Conservation (phyloP, 2,329 filamentous ascomycete genomes). For the Verticillium tricorpus region DNA sequence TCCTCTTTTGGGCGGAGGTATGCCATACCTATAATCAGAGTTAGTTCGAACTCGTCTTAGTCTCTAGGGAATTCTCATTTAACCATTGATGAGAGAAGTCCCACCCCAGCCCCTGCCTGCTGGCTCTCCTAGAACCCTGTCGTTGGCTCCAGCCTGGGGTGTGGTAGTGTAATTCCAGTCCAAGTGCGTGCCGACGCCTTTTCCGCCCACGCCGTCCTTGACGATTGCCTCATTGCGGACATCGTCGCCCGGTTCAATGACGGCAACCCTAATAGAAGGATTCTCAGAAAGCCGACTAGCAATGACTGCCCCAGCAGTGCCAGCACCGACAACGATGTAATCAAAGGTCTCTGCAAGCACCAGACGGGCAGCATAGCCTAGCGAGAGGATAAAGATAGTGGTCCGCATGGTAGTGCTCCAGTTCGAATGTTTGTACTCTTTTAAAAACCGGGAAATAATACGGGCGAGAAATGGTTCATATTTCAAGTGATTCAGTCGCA, state of each 20-base stretch:
- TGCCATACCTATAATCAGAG: not conserved
- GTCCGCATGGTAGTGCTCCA: no score
- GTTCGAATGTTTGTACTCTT: no score
- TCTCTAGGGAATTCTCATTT: not conserved
- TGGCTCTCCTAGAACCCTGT: slow-evolving; percentile 25
- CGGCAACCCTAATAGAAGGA: slow-evolving; percentile 22
- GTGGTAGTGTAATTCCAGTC: slow-evolving; percentile 29
- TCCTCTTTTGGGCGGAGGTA: slow-evolving; percentile 10
- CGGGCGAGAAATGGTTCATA: no score
- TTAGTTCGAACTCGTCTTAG: not conserved
- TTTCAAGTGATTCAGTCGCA: no score
- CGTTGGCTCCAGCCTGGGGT: slow-evolving; percentile 23
- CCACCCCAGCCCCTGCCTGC: slow-evolving; percentile 34
- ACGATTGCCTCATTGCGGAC: slow-evolving; percentile 27
- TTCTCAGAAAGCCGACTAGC: slow-evolving; percentile 32
- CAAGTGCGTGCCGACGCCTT: slow-evolving; percentile 20
- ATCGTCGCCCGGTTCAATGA: slow-evolving; percentile 32
- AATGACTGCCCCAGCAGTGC: slow-evolving; percentile 29
- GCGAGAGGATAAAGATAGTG: no score
- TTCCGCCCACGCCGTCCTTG: slow-evolving; percentile 20
- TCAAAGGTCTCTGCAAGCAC: slow-evolving; percentile 17
- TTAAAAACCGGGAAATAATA: no score
- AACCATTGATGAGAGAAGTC: slow-evolving; percentile 35
- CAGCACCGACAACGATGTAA: slow-evolving; percentile 32
- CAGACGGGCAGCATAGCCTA: no score